phyloP scores from a whole-genome alignment of 495 filamentous ascomycete genomes.

The Talaromyces adpressus region DNA sequence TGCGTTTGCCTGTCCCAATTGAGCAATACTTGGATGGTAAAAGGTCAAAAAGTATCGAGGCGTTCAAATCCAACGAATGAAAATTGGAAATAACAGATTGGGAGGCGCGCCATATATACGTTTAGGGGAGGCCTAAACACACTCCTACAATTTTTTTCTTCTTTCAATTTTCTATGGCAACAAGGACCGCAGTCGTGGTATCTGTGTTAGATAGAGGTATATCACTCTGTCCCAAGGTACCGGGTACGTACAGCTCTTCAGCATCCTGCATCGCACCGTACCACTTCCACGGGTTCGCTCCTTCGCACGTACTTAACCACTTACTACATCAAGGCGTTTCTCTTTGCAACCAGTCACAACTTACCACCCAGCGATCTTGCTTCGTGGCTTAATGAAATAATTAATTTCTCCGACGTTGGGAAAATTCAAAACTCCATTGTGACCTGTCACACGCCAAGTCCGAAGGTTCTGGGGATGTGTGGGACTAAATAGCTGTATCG shows the following conservation, averaged over 20 bases:
- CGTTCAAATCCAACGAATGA: not conserved
- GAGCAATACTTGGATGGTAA: not conserved
- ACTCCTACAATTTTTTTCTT: not conserved
- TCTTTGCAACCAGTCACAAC: not conserved
- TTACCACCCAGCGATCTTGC: not conserved
- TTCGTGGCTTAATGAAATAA: not conserved
- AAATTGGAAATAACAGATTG: not conserved
- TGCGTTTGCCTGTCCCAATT: not conserved
- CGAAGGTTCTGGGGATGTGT: not conserved
- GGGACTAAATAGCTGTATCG: not conserved
- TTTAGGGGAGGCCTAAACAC: not conserved
- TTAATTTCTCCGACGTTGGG: not conserved
- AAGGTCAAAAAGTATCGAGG: not conserved
- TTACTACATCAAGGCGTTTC: not conserved
- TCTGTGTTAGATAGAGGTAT: too few relatives aligned
- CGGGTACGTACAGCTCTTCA: not conserved
- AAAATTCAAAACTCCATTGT: not conserved
- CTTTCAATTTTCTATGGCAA: not conserved
- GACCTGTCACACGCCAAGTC: constrained; percentile 1
- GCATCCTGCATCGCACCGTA: not conserved
- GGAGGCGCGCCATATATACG: too few relatives aligned
- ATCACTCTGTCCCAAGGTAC: too few relatives aligned
- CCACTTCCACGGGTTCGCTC: not conserved
- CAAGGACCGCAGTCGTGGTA: not conserved
- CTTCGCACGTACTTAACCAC: not conserved